Evolutionary conservation across 2,329 filamentous ascomycete genomes (phyloP).

Genomic region (Tricladium varicosporioides): DNA sequence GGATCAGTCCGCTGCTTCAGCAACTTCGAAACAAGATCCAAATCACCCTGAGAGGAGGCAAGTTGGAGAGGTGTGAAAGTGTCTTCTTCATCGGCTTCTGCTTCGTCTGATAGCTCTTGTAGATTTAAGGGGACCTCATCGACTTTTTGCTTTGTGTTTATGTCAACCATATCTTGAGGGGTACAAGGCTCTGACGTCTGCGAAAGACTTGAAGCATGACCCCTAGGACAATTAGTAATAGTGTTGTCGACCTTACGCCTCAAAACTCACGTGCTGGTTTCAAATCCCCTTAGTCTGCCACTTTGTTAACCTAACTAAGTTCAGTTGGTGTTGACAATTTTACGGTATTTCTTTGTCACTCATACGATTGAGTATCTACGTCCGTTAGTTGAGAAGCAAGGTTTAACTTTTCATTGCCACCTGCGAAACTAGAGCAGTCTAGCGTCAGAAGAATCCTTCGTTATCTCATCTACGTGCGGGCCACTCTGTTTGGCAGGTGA

Average conservation of each 20-base stretch:
- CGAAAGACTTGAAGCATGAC: not conserved
- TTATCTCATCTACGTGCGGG: not conserved
- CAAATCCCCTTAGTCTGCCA: not conserved
- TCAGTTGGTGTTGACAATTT: not conserved
- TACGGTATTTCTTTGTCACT: not conserved
- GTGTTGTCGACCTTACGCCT: not conserved
- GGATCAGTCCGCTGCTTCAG: constrained; percentile 6
- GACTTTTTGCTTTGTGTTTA: not conserved
- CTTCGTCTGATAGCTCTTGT: not conserved
- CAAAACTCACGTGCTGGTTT: not conserved
- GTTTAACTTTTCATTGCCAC: not conserved
- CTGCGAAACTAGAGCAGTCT: not conserved
- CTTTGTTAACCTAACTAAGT: not conserved
- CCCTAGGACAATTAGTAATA: not conserved
- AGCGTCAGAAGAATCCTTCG: not conserved
- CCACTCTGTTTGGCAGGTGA: not conserved
- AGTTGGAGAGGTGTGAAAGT: constrained; percentile 9
- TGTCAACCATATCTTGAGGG: not conserved
- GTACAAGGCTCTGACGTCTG: not conserved
- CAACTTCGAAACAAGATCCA: constrained; percentile 4
- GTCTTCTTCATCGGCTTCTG: constrained; percentile 3
- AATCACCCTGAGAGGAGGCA: constrained; percentile 4
- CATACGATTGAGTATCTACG: not conserved
- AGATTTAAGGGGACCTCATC: not conserved
- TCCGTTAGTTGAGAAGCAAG: not conserved